Evolutionary conservation across 139 green algal species (phyloP).

Genomic region (Tetraselmis chui): DNA sequence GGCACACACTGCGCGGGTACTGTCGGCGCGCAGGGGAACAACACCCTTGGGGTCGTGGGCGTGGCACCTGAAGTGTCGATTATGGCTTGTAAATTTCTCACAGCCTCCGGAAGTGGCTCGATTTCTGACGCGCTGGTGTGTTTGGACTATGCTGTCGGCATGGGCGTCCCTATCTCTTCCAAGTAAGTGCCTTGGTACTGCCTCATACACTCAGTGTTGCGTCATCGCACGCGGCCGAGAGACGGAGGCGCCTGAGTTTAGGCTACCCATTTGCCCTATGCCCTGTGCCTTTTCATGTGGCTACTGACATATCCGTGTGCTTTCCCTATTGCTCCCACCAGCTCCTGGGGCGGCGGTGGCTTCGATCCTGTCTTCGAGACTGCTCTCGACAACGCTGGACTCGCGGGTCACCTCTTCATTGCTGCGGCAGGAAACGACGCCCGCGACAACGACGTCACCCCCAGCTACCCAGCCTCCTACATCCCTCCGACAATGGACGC

Average conservation of each 20-base stretch:
- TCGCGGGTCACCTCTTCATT: conserved; percentile 2
- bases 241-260: too few relatives aligned
- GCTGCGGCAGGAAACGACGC: background rate
- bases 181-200: too few relatives aligned
- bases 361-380: background rate
- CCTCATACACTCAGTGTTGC: too few relatives aligned
- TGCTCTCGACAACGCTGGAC: background rate
- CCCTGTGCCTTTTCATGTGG: too few relatives aligned
- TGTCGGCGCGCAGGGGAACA: conserved; percentile 37
- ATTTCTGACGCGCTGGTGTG: conserved; percentile 22
- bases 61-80: conserved; percentile 32
- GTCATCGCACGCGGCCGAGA: too few relatives aligned
- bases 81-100: conserved; percentile 38
- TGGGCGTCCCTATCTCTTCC: conserved; percentile 20
- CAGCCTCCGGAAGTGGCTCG: conserved; percentile 9
- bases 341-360: conserved; percentile 9
- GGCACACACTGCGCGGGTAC: conserved; percentile 49
- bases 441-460: conserved; percentile 5
- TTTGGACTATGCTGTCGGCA: conserved; percentile 20
- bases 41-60: conserved; percentile 26
- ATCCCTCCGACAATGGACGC: background rate
- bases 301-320: too few relatives aligned
- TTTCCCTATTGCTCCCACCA: too few relatives aligned
- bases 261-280: too few relatives aligned
- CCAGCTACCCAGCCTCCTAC: conserved; percentile 13